These are phyloP conservation scores for Saturnispora diversa DNA, from an alignment of 805 yeast genomes.

Conservation along the genomic window DNA sequence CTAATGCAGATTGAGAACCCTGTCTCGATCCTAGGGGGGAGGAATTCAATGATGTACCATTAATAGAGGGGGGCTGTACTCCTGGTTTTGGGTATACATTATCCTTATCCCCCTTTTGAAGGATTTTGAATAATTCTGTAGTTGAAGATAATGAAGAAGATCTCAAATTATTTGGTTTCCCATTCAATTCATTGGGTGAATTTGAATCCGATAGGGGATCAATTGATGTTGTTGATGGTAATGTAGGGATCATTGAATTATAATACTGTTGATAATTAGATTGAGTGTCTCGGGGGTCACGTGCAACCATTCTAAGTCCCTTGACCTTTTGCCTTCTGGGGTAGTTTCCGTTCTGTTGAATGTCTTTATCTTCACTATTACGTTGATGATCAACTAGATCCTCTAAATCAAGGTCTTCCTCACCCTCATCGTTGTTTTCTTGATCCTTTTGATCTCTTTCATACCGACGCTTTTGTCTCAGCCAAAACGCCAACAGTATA, in stretches of 20 bases:
- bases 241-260: conserved; percentile 29
- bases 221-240: conserved; percentile 20
- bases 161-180: conserved; percentile 1
- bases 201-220: not conserved
- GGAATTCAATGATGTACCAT: no score
- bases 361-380: not conserved
- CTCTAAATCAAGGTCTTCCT: conserved; percentile 32
- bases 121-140: conserved; percentile 15
- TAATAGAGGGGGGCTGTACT: no score
- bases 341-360: conserved; percentile 11
- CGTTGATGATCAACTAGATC: conserved; percentile 17
- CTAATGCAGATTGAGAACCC: conserved; percentile 8
- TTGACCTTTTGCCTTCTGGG: conserved; percentile 20
- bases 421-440: conserved; percentile 30
- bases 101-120: conserved; percentile 23
- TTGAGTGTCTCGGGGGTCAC: not conserved
- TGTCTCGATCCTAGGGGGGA: conserved; percentile 1
- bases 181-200: not conserved
- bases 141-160: conserved; percentile 7
- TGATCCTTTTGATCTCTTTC: conserved; percentile 32
- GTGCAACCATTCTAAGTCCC: conserved; percentile 20
- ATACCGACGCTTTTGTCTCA: conserved; percentile 31
- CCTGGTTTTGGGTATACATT: conserved; percentile 25
- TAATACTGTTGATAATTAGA: conserved; percentile 20
- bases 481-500: conserved; percentile 32